These are phyloP conservation scores for Aspergillus tamarii DNA, from an alignment of 2,329 filamentous ascomycete genomes.

Conservation along the genomic window DNA sequence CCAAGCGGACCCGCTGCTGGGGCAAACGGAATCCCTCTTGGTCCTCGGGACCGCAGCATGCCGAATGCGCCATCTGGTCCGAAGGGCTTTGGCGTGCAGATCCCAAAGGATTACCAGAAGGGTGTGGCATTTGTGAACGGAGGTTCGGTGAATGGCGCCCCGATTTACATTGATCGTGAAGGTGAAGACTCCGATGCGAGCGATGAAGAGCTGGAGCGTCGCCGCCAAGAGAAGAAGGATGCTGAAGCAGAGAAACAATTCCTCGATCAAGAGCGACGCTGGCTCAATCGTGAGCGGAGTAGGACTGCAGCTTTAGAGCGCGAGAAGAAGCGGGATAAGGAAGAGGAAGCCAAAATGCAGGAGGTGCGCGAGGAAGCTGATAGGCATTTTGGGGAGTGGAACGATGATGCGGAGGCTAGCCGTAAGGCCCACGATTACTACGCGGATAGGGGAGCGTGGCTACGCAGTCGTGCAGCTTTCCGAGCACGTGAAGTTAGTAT, in stretches of 20 bases:
- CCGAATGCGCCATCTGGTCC: constrained; percentile 76
- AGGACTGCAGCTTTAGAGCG: constrained; percentile 83
- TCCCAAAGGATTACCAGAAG: constrained; percentile 73
- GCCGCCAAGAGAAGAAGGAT: constrained; percentile 70
- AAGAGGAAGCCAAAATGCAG: constrained; percentile 69
- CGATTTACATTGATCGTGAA: constrained; percentile 63
- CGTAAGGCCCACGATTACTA: constrained; percentile 82
- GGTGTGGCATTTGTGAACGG: constrained; percentile 84
- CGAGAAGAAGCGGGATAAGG: constrained; percentile 77
- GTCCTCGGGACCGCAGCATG: constrained; percentile 68
- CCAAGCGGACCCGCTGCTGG: constrained; percentile 65
- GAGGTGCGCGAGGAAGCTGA: constrained; percentile 69
- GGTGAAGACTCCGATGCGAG: constrained; percentile 87
- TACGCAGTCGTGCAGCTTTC: constrained; percentile 75
- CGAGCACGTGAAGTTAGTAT: constrained; percentile 72
- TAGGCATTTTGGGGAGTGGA: constrained; percentile 76
- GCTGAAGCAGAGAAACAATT: constrained; percentile 79
- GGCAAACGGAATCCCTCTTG: constrained; percentile 76
- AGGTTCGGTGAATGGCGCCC: constrained; percentile 64
- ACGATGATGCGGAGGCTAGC: constrained; percentile 81
- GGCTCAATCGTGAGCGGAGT: constrained; percentile 85
- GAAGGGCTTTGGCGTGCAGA: constrained; percentile 63
- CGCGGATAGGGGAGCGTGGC: constrained; percentile 81
- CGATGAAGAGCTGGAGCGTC: constrained; percentile 79
- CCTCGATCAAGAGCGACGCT: constrained; percentile 82